phyloP scores from a whole-genome alignment of 2,329 filamentous ascomycete genomes.

The Fusarium sp. region DNA sequence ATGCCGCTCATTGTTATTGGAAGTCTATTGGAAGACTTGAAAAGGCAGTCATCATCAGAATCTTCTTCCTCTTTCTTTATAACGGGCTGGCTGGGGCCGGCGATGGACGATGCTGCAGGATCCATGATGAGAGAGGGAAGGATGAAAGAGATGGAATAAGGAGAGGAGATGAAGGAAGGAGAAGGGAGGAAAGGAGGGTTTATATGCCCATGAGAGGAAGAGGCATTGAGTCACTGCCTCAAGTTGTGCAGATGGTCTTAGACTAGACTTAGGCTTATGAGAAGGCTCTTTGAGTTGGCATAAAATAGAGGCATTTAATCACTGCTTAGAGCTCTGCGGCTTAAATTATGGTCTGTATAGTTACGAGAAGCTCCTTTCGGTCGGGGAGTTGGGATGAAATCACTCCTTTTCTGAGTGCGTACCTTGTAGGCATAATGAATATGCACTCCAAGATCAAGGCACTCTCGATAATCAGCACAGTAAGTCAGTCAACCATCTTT shows the following conservation, averaged over 20 bases:
- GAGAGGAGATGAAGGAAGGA: background rate
- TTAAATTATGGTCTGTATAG: rapidly evolving
- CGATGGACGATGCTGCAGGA: rapidly evolving
- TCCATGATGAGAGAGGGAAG: background rate
- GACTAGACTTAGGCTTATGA: background rate
- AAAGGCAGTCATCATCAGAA: rapidly evolving
- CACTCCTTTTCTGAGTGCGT: background rate
- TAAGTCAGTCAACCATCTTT: rapidly evolving
- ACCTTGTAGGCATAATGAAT: rapidly evolving
- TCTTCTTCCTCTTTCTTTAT: background rate
- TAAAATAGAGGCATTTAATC: rapidly evolving
- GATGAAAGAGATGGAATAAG: background rate
- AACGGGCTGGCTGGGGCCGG: rapidly evolving
- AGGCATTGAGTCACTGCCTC: background rate
- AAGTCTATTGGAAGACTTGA: rapidly evolving
- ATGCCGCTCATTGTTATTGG: rapidly evolving
- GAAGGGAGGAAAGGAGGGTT: background rate
- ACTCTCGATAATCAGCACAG: rapidly evolving
- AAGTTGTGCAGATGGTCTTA: background rate
- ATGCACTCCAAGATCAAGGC: no score
- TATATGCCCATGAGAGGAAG: background rate
- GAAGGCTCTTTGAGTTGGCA: background rate
- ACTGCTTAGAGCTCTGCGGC: no score
- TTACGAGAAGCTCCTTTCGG: background rate
- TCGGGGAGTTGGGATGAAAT: background rate